These are phyloP conservation scores for Jimgerdemannia flammicorona DNA, from an alignment of 192 early-diverging fungal species.

Conservation along the genomic window DNA sequence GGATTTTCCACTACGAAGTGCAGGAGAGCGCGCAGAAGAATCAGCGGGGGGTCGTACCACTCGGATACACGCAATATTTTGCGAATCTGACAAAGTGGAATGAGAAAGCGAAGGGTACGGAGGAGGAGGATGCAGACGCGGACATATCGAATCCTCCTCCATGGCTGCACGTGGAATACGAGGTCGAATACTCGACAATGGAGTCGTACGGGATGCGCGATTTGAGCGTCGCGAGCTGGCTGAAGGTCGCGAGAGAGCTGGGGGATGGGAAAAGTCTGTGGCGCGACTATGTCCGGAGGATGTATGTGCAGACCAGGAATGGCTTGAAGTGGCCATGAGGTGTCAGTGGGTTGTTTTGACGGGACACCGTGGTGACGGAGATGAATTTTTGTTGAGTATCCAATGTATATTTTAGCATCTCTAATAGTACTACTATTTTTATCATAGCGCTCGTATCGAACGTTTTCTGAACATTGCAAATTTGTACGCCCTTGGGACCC, in stretches of 20 bases:
- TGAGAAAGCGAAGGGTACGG: slow-evolving; percentile 16
- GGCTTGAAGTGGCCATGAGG: neutral
- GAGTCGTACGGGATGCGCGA: slow-evolving; percentile 44
- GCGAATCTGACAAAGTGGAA: slow-evolving; percentile 39
- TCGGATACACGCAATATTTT: slow-evolving; percentile 38
- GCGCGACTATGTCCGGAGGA: slow-evolving; percentile 23
- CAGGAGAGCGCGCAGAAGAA: neutral
- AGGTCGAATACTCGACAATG: slow-evolving; percentile 44
- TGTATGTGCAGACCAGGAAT: slow-evolving; percentile 29
- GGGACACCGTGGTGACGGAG: no score
- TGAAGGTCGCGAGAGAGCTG: slow-evolving; percentile 37
- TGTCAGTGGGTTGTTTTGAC: neutral
- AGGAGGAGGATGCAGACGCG: neutral
- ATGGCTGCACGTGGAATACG: slow-evolving; percentile 22
- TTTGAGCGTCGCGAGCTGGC: slow-evolving; percentile 37
- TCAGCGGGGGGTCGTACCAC: slow-evolving; percentile 14
- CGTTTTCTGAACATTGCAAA: no score
- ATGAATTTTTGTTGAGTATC: no score
- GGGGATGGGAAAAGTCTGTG: slow-evolving; percentile 19
- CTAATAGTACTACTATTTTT: no score
- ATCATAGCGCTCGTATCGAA: no score
- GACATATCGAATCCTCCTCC: neutral
- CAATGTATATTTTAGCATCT: no score
- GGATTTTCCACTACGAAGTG: slow-evolving; percentile 52
- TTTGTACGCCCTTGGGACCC: no score